Base-by-base conservation (phyloP, 805 yeast genomes). In the Metschnikowia orientalis region DNA sequence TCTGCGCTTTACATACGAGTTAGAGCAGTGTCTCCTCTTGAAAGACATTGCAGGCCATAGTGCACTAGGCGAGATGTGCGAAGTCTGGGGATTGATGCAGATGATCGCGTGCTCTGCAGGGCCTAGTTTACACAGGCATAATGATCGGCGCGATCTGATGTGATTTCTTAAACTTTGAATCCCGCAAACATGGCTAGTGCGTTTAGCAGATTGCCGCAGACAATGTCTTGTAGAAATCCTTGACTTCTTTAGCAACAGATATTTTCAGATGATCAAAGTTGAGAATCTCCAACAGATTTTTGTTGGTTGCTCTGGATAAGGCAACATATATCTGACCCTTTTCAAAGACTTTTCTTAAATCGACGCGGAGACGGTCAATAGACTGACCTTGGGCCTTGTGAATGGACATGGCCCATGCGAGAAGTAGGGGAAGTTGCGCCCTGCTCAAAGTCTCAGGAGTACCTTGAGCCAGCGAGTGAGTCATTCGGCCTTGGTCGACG, bases 321-420 rank as follows among this genome's bases (percentile, higher is more conserved):
- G 97, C 98, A 18, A 92, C 98, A 53, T 92, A 92, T 0, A 95
- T 94, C 55, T 92, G 98, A 0, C 98, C 98, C 33, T 76, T 79
- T 52, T 89, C 97, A 57, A 90, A 90, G 1, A 83, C 77, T 35
- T 69, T 68, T 22, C 71, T 66, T 40, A 90, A 67, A 54, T 92
- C 95, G 5, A 90, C 95, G 41, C 72, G 72, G 4, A 85, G 88
- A 35, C 74, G 69, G 4, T 81, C 78, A 26, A 88, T 57, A 0
- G 97, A 84, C 57, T 90, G 89, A 1, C 98, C 98, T 56, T 90
- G 98, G 0, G 97, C 79, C 60, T 92, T 90, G 54, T 92, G 98
- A 27, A 92, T 89, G 0, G 97, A 88, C 26, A 92, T 59, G 0
- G 98, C 88, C 97, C 97, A 92, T 0, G 98, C 95, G n/a, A 89